These are phyloP conservation scores for Didymella keratinophila DNA, from an alignment of 2,329 filamentous ascomycete genomes.

Conservation along the genomic window DNA sequence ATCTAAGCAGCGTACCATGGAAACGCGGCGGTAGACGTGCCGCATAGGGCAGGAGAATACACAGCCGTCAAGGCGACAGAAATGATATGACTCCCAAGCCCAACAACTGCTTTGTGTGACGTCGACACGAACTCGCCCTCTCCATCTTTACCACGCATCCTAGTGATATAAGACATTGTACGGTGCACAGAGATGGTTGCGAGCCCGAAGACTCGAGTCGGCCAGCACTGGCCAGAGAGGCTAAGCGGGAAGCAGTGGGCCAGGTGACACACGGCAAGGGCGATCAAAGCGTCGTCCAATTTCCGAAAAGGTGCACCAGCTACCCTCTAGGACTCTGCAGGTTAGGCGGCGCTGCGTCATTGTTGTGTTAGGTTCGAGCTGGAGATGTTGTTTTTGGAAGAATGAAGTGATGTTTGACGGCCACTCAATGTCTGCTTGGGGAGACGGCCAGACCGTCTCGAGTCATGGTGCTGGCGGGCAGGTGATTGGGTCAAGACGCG, in stretches of 20 bases:
- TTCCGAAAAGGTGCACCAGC: constrained; percentile 32
- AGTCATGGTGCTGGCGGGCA: constrained; percentile 16
- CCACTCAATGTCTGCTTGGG: background rate
- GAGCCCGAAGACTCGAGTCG: constrained; percentile 1
- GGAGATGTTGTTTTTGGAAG: background rate
- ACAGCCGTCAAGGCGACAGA: constrained; percentile 17
- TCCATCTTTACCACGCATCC: constrained; percentile 16
- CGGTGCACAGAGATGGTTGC: constrained; percentile 10
- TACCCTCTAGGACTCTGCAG: background rate
- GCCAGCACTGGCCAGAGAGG: constrained; percentile 1
- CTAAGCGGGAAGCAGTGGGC: constrained; percentile 23
- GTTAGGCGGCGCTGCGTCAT: constrained; percentile 9
- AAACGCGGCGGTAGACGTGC: constrained; percentile 4
- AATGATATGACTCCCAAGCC: constrained; percentile 19
- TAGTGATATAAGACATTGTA: constrained; percentile 20
- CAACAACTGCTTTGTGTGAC: constrained; percentile 26
- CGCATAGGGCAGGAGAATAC: constrained; percentile 14
- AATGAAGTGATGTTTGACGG: background rate
- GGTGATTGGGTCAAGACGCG: constrained; percentile 24
- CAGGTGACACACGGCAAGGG: constrained; percentile 32
- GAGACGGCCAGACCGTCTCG: constrained; percentile 3
- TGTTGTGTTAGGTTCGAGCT: background rate
- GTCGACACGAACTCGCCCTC: constrained; percentile 24
- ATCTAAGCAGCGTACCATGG: constrained; percentile 40
- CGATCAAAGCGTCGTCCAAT: constrained; percentile 38